Conservation (phyloP, 345 rosid genomes). For the Salix arbutifolia region DNA sequence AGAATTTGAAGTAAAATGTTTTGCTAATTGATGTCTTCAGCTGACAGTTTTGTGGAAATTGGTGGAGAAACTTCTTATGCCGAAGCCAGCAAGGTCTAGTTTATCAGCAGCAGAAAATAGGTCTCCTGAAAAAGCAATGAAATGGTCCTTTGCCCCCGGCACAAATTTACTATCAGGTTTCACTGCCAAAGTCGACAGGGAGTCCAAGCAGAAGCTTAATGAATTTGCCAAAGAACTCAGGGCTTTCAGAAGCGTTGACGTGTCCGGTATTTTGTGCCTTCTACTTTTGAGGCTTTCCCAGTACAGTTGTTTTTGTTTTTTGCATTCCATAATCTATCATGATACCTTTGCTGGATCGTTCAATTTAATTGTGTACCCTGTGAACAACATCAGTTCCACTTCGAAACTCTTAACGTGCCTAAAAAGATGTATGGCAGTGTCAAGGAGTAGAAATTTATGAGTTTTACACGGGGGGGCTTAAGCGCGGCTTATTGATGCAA, state of each 20-base stretch:
- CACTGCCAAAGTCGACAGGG: slow-evolving; percentile 61
- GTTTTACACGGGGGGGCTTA: background rate
- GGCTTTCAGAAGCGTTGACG: slow-evolving; percentile 72
- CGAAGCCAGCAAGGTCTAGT: slow-evolving; percentile 42
- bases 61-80: slow-evolving; percentile 62
- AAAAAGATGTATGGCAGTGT: too few species aligned
- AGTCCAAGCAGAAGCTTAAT: slow-evolving; percentile 74
- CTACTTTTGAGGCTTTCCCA: background rate
- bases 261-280: slow-evolving; percentile 63
- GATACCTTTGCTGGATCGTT: too few species aligned
- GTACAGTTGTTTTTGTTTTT: background rate
- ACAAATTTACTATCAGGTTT: slow-evolving; percentile 66
- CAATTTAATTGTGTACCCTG: too few species aligned
- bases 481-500: background rate
- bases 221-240: slow-evolving; percentile 79
- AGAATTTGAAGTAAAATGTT: background rate
- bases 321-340: too few species aligned
- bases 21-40: slow-evolving; percentile 70
- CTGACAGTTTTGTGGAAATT: slow-evolving; percentile 94
- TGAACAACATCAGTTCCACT: too few species aligned
- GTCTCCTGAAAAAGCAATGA: slow-evolving; percentile 53
- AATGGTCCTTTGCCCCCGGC: slow-evolving; percentile 72
- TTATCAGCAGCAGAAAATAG: slow-evolving; percentile 42
- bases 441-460: too few species aligned
- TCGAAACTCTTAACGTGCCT: too few species aligned